These are phyloP conservation scores for Meyerozyma elateridarum DNA, from an alignment of 1,139 yeast genomes.

Conservation along the genomic window DNA sequence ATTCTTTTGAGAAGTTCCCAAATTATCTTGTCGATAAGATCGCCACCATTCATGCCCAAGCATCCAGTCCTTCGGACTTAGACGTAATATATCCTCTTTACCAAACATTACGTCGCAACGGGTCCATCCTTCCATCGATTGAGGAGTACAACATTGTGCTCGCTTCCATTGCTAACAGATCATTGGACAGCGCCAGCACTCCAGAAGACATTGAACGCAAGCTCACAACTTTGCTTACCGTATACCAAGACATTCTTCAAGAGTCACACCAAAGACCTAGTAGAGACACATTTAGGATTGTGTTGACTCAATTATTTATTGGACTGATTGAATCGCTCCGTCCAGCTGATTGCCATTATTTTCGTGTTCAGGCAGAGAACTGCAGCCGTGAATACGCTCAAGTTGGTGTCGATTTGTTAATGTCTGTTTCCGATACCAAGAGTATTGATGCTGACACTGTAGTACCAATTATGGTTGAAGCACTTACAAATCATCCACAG, in stretches of 20 bases:
- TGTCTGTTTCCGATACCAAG: constrained; percentile 31
- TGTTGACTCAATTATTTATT: constrained; percentile 46
- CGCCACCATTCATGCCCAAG: constrained; percentile 12
- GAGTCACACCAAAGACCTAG: constrained; percentile 44
- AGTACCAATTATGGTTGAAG: constrained; percentile 24
- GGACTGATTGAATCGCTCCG: constrained; percentile 26
- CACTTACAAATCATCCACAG: constrained; percentile 26
- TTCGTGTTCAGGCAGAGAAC: constrained; percentile 23
- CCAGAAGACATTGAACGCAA: constrained; percentile 30
- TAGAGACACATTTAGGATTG: constrained; percentile 46
- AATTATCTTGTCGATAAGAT: constrained; percentile 21
- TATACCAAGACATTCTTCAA: constrained; percentile 58
- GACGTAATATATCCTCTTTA: constrained; percentile 39
- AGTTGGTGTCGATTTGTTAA: constrained; percentile 57
- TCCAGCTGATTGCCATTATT: constrained; percentile 11
- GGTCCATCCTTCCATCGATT: constrained; percentile 26
- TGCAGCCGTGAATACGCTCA: constrained; percentile 62
- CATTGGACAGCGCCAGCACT: constrained; percentile 21
- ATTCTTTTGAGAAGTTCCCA: constrained; percentile 22
- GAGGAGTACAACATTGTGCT: constrained; percentile 35
- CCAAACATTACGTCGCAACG: constrained; percentile 39
- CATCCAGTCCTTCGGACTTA: constrained; percentile 20
- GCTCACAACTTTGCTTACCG: constrained; percentile 56
- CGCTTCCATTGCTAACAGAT: constrained; percentile 27
- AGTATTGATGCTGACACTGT: constrained; percentile 24